Evolutionary conservation across 1,284 basidiomycete species (phyloP).

Genomic region (Ustilago trichophora): DNA sequence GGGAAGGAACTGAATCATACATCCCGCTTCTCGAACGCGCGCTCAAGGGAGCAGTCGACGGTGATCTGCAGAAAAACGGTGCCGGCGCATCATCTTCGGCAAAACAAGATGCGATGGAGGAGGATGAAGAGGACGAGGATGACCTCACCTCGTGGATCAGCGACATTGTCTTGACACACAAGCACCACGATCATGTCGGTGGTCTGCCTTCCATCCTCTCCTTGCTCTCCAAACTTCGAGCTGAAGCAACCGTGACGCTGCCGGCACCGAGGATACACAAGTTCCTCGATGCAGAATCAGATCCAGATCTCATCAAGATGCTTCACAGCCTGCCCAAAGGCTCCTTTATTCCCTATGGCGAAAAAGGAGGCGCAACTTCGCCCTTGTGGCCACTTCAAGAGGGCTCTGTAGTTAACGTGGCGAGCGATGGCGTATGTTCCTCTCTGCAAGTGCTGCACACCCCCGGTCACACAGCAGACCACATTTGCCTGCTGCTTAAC

Average conservation of each 20-base stretch:
- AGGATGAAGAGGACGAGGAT: slow-evolving; percentile 34
- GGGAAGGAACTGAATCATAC: slow-evolving; percentile 79
- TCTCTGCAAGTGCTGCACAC: slow-evolving; percentile 76
- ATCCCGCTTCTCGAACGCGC: slow-evolving; percentile 75
- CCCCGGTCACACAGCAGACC: slow-evolving; percentile 91
- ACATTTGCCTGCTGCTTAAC: slow-evolving; percentile 71
- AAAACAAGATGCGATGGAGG: slow-evolving; percentile 15
- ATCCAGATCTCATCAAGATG: slow-evolving; percentile 83
- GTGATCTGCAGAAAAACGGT: neutral
- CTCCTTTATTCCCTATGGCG: slow-evolving; percentile 75
- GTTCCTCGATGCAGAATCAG: slow-evolving; percentile 58
- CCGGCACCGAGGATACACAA: slow-evolving; percentile 69
- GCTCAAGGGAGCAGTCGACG: slow-evolving; percentile 65
- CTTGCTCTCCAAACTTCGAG: slow-evolving; percentile 71
- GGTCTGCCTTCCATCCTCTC: slow-evolving; percentile 79
- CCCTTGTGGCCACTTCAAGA: slow-evolving; percentile 37
- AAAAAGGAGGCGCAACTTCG: slow-evolving; percentile 3
- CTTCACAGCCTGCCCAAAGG: slow-evolving; percentile 79
- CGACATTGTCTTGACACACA: slow-evolving; percentile 87
- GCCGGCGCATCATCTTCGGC: neutral
- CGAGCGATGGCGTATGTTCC: slow-evolving; percentile 11
- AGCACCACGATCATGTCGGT: slow-evolving; percentile 85
- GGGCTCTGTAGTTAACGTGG: slow-evolving; percentile 29
- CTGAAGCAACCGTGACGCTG: slow-evolving; percentile 32
- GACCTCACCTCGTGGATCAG: slow-evolving; percentile 49